Evolutionary conservation across 768 basidiomycete species (phyloP), one percentile per base, ranked within the genome.

Genomic region (Russula vinacea): DNA sequence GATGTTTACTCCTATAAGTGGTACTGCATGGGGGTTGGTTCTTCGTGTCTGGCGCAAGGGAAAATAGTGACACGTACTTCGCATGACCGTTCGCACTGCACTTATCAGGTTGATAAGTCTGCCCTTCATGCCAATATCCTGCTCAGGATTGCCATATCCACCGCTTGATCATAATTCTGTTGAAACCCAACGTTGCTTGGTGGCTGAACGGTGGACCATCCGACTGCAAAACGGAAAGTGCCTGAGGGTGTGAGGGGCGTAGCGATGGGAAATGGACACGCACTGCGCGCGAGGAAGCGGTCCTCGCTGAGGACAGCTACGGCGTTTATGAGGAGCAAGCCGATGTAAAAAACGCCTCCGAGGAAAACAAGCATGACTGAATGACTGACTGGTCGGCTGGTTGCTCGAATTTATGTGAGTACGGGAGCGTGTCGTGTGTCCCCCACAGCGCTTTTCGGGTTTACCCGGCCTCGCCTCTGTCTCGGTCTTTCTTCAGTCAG

Each of bases 261-360:
- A 7, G 52, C 44, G n/a, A 40, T 40, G 42, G 57, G 22, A 35
- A 45, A 32, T 33, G 60, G 49, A 62, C 56, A 82, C 89, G 70
- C 73, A 96, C 94, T 94, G 73, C 88, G 81, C 24, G 94, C 89
- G 60, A 99, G 86, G 76, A 99, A 99, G 8, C 96, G 84, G 70
- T 99, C 96, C 76, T 99, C 96, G 71, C 87, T 96, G 66, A 99
- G 81, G 62, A 99, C 88, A 9, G 96, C 96, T 74, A 98, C 85
- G 51, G 94, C 92, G 75, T 99, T 98, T 70, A 94, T 85, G 73
- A 98, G 79, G 49, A 99, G 85, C 26, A 99, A 80, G 29, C 85
- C 79, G 61, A 94, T 88, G 79, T 97, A 93, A 70, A 98, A 77
- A 68, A 97, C 83, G 17, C 83, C 83, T 45, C 90, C 90, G 51